These are phyloP conservation scores for Neurospora discreta DNA, from an alignment of 495 filamentous ascomycete genomes.

Conservation along the genomic window DNA sequence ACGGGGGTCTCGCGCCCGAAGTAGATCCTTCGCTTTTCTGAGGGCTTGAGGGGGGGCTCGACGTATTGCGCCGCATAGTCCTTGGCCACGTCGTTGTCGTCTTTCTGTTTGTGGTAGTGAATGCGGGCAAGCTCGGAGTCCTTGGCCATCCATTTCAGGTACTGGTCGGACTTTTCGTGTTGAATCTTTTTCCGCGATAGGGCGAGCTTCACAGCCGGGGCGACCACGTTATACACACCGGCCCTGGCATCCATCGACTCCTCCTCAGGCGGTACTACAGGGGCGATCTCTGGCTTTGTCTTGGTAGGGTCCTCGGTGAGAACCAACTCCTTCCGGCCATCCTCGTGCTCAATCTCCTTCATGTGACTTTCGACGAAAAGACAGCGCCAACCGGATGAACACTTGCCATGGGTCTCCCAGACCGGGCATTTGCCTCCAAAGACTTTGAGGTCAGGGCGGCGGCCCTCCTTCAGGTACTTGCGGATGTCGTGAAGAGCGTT, in stretches of 20 bases:
- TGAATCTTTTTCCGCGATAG: conserved; percentile 55
- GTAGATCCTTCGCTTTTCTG: conserved; percentile 86
- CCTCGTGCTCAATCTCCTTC: conserved; percentile 57
- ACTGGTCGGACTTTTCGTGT: conserved; percentile 62
- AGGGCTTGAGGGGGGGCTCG: conserved; percentile 76
- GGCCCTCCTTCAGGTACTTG: conserved; percentile 72
- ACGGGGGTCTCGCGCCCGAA: conserved; percentile 88
- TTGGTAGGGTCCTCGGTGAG: conserved; percentile 36
- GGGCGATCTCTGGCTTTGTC: conserved; percentile 5
- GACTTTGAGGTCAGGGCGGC: conserved; percentile 63
- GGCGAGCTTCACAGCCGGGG: conserved; percentile 51
- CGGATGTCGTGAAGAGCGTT: conserved; percentile 72
- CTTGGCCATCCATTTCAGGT: conserved; percentile 61
- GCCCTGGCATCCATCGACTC: not conserved
- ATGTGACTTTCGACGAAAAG: conserved; percentile 77
- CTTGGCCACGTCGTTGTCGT: conserved; percentile 35
- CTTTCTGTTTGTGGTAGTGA: conserved; percentile 37
- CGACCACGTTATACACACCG: conserved; percentile 65
- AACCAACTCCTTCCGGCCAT: conserved; percentile 72
- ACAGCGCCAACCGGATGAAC: conserved; percentile 81
- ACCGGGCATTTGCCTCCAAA: conserved; percentile 70
- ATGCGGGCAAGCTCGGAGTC: conserved; percentile 41
- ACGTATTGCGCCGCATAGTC: conserved; percentile 69
- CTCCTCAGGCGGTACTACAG: not conserved
- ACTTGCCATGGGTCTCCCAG: conserved; percentile 64